Base-by-base conservation (phyloP, 1,139 yeast species). In the Candida mesenterica region DNA sequence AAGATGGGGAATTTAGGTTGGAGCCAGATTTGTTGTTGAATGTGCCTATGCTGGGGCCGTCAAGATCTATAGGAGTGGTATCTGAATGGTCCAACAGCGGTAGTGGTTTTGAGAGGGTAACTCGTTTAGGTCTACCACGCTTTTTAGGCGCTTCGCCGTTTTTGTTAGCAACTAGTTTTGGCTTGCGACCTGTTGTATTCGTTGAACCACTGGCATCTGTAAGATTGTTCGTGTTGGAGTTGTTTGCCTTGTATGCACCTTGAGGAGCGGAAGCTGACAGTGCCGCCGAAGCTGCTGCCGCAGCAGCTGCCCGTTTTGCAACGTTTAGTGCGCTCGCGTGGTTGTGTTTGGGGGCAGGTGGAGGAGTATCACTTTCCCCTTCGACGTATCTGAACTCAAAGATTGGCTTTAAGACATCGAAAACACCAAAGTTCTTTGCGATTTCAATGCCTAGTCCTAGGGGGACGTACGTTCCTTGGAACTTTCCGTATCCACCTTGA, bases 391-490 rank as follows among this genome's bases (percentile, higher is more conserved):
- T 59, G 47, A 77, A 80, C 32, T 80, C 83, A 48, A 92, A 83
- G 10, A 92, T 67, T 0, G 94, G 88, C 34, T 65, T 64, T 38
- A 92, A 63, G 17, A 75, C 69, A 2, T 77, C 84, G 41, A 70
- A 72, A 1, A 90, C 96, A 1, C 76, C 82, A 52, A 86, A 90
- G 50, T 79, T 81, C 33, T 65, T 67, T 2, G 96, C 61, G 24
- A 86, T 63, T 5, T 73, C 70, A 1, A 72, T 74, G 0, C 90
- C 52, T 22, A 83, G 62, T 18, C 75, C 73, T 42, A 76, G 65
- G 0, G 96, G 95, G 15, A 89, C 83, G 88, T 96, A 92, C 0
- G 97, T 87, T 1, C 97, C 97, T 61, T 90, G 97, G 57, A 86
- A 87, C 54, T 88, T 84, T 10, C 97, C 97, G 55, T 89, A 87